Conservation (phyloP, 2,329 filamentous ascomycete genomes). For the Balansia obtecta region DNA sequence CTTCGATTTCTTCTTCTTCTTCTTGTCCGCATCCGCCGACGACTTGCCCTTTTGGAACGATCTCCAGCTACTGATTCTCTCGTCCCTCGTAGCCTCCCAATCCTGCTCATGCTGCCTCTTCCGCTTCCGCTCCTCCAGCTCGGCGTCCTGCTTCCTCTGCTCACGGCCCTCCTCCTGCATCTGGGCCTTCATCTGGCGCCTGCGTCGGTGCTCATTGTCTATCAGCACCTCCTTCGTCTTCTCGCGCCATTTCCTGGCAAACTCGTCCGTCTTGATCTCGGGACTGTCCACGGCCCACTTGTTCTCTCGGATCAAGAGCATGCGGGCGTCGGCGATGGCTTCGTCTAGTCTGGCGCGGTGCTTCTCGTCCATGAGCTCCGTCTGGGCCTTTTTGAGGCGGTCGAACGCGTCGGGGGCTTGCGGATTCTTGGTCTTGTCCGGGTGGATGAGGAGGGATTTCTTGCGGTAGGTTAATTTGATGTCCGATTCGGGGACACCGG, state of each 20-base stretch:
- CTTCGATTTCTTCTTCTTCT: conserved; percentile 62
- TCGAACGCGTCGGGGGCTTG: conserved; percentile 91
- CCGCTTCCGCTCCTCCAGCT: conserved; percentile 66
- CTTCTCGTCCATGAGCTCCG: conserved; percentile 87
- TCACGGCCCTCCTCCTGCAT: conserved; percentile 94
- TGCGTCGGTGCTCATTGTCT: conserved; percentile 77
- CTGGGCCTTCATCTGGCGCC: conserved; percentile 80
- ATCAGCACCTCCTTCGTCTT: conserved; percentile 84
- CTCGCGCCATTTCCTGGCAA: conserved; percentile 75
- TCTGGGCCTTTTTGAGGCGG: conserved; percentile 88
- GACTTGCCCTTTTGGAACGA: conserved; percentile 71
- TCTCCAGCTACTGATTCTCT: conserved; percentile 88
- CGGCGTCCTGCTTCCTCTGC: conserved; percentile 75
- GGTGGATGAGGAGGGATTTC: conserved; percentile 97
- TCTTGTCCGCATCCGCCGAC: conserved; percentile 39
- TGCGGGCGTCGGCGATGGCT: conserved; percentile 88
- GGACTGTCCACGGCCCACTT: conserved; percentile 85
- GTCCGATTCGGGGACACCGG: conserved; percentile 87
- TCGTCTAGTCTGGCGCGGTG: conserved; percentile 78
- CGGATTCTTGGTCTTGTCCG: conserved; percentile 91
- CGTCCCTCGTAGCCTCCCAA: conserved; percentile 87
- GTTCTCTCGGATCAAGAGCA: conserved; percentile 85
- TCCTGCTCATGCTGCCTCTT: conserved; percentile 88
- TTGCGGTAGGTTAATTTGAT: conserved; percentile 92
- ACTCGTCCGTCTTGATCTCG: conserved; percentile 74